Evolutionary conservation across 352 stramenopile genomes (phyloP).

Genomic region (Pythium aphanidermatum): DNA sequence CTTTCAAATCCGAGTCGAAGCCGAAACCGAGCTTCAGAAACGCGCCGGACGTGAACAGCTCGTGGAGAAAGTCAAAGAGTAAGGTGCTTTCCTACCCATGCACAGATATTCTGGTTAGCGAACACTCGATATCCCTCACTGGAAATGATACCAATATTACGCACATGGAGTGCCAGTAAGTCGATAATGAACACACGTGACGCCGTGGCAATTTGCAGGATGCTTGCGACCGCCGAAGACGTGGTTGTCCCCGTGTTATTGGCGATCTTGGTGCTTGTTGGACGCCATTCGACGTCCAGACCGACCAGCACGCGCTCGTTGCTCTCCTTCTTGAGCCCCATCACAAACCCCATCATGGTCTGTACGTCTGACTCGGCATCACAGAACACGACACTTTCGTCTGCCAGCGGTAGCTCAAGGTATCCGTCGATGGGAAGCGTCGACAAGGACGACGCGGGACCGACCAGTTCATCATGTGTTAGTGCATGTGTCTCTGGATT

Average conservation of each 20-base stretch:
- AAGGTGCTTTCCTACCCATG: slow-evolving; percentile 39
- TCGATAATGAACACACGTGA: slow-evolving; percentile 50
- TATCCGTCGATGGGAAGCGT: slow-evolving; percentile 22
- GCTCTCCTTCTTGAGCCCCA: neutral
- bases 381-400: slow-evolving; percentile 35
- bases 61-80: slow-evolving; percentile 46
- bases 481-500: slow-evolving; percentile 16
- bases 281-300: slow-evolving; percentile 66
- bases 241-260: slow-evolving; percentile 10
- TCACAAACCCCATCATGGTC: slow-evolving; percentile 9
- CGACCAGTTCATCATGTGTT: neutral
- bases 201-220: slow-evolving; percentile 50
- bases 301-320: slow-evolving; percentile 23
- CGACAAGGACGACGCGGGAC: slow-evolving; percentile 4
- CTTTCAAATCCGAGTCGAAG: slow-evolving; percentile 66
- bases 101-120: no score
- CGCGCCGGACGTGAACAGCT: slow-evolving; percentile 25
- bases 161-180: slow-evolving; percentile 49
- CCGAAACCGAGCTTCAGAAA: slow-evolving; percentile 61
- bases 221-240: slow-evolving; percentile 40
- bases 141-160: slow-evolving; percentile 6
- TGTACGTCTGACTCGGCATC: slow-evolving; percentile 23
- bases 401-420: slow-evolving; percentile 19
- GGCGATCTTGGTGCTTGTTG: slow-evolving; percentile 26
- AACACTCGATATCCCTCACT: no score